Conservation (phyloP, 805 yeast species). For the Kurtzmaniella cleridarum region DNA sequence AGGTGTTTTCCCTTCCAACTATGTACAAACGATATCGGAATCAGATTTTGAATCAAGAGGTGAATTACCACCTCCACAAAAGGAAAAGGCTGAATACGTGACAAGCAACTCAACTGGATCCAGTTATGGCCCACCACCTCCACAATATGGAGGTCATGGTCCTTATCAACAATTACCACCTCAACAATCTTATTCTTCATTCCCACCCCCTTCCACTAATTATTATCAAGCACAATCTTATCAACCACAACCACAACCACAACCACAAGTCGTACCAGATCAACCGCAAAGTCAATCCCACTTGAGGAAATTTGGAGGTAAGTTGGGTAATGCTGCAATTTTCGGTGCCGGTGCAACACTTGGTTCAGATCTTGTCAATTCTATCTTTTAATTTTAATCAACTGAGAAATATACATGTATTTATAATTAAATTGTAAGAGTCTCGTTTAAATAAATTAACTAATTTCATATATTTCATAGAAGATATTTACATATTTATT, state of each 20-base stretch:
- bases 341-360: slow-evolving; percentile 96
- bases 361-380: slow-evolving; percentile 76
- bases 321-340: slow-evolving; percentile 86
- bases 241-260: slow-evolving; percentile 18
- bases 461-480: too few relatives aligned
- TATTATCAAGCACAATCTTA: slow-evolving; percentile 36
- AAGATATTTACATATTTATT: slow-evolving; percentile 12
- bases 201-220: slow-evolving; percentile 47
- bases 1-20: slow-evolving; percentile 90
- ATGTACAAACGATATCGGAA: slow-evolving; percentile 48
- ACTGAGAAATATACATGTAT: neutral
- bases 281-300: slow-evolving; percentile 25
- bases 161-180: slow-evolving; percentile 18
- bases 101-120: slow-evolving; percentile 1
- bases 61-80: slow-evolving; percentile 12
- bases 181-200: slow-evolving; percentile 27
- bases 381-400: slow-evolving; percentile 45
- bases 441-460: slow-evolving; percentile 7
- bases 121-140: slow-evolving; percentile 8
- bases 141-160: slow-evolving; percentile 12
- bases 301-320: slow-evolving; percentile 65
- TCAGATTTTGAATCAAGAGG: slow-evolving; percentile 20
- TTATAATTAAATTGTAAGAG: neutral
- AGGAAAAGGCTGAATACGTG: slow-evolving; percentile 14
- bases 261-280: slow-evolving; percentile 16